Evolutionary conservation across 768 basidiomycete genomes (phyloP).

Genomic region (Jaapia argillacea): DNA sequence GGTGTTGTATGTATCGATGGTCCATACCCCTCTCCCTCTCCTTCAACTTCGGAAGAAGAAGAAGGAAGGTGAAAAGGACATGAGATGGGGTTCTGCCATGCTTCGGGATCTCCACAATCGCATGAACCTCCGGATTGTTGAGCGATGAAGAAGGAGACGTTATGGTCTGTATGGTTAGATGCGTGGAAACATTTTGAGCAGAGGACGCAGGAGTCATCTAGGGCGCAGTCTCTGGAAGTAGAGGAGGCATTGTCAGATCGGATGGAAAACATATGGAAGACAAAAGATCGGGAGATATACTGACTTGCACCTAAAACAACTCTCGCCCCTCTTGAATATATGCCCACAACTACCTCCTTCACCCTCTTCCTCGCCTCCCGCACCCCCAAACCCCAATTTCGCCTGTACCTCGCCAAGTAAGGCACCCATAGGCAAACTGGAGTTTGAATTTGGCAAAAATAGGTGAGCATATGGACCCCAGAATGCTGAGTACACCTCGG

Average conservation of each 20-base stretch:
- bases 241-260: neutral
- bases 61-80: slow-evolving; percentile 53
- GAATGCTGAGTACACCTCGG: slow-evolving; percentile 73
- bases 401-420: slow-evolving; percentile 66
- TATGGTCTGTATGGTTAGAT: slow-evolving; percentile 80
- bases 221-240: slow-evolving; percentile 52
- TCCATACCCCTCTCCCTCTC: neutral
- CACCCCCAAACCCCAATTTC: slow-evolving; percentile 42
- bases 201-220: slow-evolving; percentile 84
- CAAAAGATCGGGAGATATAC: slow-evolving; percentile 15
- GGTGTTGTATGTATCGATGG: slow-evolving; percentile 1
- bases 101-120: slow-evolving; percentile 88
- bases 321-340: slow-evolving; percentile 86
- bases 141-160: slow-evolving; percentile 87
- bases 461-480: slow-evolving; percentile 68
- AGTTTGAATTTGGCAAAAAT: slow-evolving; percentile 59
- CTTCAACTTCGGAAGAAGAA: neutral
- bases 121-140: slow-evolving; percentile 91
- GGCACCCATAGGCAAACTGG: slow-evolving; percentile 49
- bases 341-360: slow-evolving; percentile 69
- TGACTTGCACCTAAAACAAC: slow-evolving; percentile 91
- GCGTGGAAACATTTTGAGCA: slow-evolving; percentile 87
- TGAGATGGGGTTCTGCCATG: slow-evolving; percentile 60
- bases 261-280: neutral
- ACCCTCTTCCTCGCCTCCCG: slow-evolving; percentile 47